phyloP scores from a whole-genome alignment of 2,329 filamentous ascomycete species.

The Fonsecaea nubica region DNA sequence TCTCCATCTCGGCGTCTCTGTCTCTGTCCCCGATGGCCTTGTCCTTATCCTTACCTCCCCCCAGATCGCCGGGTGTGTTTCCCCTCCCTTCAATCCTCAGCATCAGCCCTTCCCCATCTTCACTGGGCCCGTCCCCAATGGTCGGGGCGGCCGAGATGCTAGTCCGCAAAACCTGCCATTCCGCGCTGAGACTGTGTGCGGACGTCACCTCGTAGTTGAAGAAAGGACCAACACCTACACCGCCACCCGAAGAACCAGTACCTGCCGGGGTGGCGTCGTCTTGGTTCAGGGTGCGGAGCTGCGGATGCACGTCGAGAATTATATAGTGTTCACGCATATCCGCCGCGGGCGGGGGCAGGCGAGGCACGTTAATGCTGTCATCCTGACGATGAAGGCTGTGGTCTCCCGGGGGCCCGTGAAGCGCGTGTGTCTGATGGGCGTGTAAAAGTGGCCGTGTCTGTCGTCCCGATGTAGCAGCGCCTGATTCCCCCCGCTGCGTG shows the following conservation, averaged over 20 bases:
- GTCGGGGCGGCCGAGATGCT: conserved; percentile 66
- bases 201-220: conserved; percentile 62
- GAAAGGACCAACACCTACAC: conserved; percentile 61
- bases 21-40: background rate
- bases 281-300: conserved; percentile 28
- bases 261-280: conserved; percentile 38
- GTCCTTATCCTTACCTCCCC: conserved; percentile 34
- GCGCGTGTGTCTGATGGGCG: background rate
- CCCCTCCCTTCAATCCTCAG: conserved; percentile 51
- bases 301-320: conserved; percentile 60
- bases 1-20: conserved; percentile 21
- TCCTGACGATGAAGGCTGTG: conserved; percentile 22
- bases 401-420: background rate
- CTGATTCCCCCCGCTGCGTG: conserved; percentile 31
- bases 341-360: conserved; percentile 55
- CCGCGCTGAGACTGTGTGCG: conserved; percentile 73
- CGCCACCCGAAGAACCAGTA: conserved; percentile 27
- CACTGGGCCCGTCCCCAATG: conserved; percentile 63
- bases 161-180: conserved; percentile 71
- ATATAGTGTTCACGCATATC: conserved; percentile 63
- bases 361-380: conserved; percentile 41
- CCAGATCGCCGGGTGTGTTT: conserved; percentile 38
- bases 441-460: conserved; percentile 16
- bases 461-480: conserved; percentile 9
- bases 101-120: conserved; percentile 49